Evolutionary conservation across 2,329 filamentous ascomycete genomes (phyloP).

Genomic region (Trichoderma hamatum): DNA sequence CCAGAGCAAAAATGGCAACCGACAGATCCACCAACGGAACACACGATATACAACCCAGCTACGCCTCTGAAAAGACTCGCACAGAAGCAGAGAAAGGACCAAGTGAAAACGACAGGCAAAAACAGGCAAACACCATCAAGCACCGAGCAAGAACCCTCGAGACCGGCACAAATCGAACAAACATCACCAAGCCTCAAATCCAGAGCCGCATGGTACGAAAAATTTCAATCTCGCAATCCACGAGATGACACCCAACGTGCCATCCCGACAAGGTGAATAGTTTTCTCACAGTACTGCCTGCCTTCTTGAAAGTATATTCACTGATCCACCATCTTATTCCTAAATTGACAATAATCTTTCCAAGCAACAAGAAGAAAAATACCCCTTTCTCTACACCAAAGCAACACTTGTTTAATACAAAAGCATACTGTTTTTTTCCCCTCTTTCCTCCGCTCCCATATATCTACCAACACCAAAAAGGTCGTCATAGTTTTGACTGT

Average conservation of each 20-base stretch:
- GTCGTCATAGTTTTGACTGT: not conserved
- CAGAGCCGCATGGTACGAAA: too few species aligned
- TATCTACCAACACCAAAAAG: not conserved
- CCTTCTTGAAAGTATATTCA: not conserved
- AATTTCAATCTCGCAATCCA: not conserved
- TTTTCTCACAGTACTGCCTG: not conserved
- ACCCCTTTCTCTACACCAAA: not conserved
- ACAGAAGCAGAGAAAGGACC: too few species aligned
- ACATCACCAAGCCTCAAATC: too few species aligned
- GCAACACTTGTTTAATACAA: not conserved
- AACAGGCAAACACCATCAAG: too few species aligned
- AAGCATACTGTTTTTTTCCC: not conserved
- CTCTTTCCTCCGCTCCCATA: slow-evolving; percentile 3
- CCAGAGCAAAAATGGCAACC: too few species aligned
- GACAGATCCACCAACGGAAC: too few species aligned
- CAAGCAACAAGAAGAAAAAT: not conserved
- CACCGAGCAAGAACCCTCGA: too few species aligned
- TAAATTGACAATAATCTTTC: slow-evolving; percentile 6
- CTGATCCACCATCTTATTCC: not conserved
- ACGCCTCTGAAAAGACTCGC: too few species aligned
- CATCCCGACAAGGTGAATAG: not conserved
- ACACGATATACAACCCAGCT: too few species aligned
- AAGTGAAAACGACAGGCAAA: too few species aligned
- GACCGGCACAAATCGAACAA: too few species aligned
- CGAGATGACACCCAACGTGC: too few species aligned